These are phyloP conservation scores for Chimonanthus salicifolius DNA, from an alignment of 164 flowering plant species.

Conservation along the genomic window DNA sequence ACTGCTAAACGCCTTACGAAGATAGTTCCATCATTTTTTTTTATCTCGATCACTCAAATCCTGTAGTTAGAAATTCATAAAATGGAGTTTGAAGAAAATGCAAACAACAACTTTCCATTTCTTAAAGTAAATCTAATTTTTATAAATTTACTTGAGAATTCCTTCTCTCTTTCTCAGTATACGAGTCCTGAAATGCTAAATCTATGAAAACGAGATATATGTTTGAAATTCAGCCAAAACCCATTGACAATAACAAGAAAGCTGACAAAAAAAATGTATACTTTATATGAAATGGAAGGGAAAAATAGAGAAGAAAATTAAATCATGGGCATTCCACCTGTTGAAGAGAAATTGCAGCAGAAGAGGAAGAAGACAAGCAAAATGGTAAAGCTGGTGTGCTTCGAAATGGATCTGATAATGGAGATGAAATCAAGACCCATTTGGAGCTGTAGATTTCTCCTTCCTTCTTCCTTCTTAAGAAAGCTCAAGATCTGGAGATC, in stretches of 20 bases:
- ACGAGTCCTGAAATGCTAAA: background rate
- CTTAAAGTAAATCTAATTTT: background rate
- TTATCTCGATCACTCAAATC: background rate
- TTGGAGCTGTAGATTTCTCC: background rate
- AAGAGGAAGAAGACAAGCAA: slow-evolving; percentile 17
- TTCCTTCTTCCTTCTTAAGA: background rate
- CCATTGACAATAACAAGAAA: background rate
- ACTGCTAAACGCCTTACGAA: background rate
- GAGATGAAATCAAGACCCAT: slow-evolving; percentile 5
- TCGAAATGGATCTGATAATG: slow-evolving; percentile 9
- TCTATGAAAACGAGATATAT: background rate
- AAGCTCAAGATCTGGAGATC: slow-evolving; percentile 9
- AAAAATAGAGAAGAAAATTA: background rate
- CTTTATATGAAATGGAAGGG: too few species aligned
- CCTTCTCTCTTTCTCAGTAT: background rate
- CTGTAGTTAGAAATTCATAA: too few species aligned
- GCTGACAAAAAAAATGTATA: background rate
- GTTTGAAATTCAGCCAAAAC: background rate
- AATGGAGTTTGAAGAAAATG: background rate
- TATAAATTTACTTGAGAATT: background rate
- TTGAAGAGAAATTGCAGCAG: slow-evolving; percentile 20
- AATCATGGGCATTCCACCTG: slow-evolving; percentile 15
- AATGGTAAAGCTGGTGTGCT: slow-evolving; percentile 13
- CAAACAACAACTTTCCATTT: background rate
- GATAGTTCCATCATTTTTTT: background rate